Percentiles rank a stretch among this genome's conserved stretches.
These are phyloP conservation scores for Arthrobotrys pseudoclavata DNA, from an alignment of 2,329 filamentous ascomycete genomes.

Conservation along the genomic window DNA sequence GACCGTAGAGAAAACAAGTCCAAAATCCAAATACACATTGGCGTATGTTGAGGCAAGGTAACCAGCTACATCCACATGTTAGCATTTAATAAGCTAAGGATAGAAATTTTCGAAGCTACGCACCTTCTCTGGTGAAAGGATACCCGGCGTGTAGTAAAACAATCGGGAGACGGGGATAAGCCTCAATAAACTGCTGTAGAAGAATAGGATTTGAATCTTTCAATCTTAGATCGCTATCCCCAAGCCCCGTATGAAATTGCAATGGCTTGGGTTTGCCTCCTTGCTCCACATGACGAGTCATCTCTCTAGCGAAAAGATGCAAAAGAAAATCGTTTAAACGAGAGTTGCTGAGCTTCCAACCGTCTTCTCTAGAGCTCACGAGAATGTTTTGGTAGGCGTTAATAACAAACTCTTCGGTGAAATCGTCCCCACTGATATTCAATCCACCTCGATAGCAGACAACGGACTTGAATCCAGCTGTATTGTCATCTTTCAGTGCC, in stretches of 20 bases:
- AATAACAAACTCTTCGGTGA: not conserved
- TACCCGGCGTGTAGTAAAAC: slow-evolving; percentile 85
- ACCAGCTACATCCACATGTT: slow-evolving; percentile 69
- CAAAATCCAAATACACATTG: slow-evolving; percentile 86
- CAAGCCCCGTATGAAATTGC: slow-evolving; percentile 86
- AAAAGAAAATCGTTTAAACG: slow-evolving; percentile 56
- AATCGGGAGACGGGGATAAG: slow-evolving; percentile 78
- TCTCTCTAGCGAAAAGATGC: slow-evolving; percentile 61
- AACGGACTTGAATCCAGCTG: slow-evolving; percentile 85
- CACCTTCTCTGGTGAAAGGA: slow-evolving; percentile 78
- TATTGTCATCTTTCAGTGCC: slow-evolving; percentile 75
- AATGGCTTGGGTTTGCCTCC: slow-evolving; percentile 75
- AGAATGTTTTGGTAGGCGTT: not conserved
- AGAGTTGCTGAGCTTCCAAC: slow-evolving; percentile 63
- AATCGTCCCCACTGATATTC: slow-evolving; percentile 68
- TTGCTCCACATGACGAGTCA: slow-evolving; percentile 68
- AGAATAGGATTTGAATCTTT: slow-evolving; percentile 79
- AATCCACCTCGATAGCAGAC: slow-evolving; percentile 85
- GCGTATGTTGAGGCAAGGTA: slow-evolving; percentile 82
- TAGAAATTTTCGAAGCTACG: not conserved
- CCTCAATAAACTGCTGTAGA: slow-evolving; percentile 79
- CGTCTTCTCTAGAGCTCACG: slow-evolving; percentile 60
- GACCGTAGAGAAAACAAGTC: slow-evolving; percentile 83
- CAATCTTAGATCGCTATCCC: slow-evolving; percentile 82
- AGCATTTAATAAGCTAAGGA: not conserved